Evolutionary conservation across 768 basidiomycete genomes (phyloP).

Genomic region (Suillus clintonianus): DNA sequence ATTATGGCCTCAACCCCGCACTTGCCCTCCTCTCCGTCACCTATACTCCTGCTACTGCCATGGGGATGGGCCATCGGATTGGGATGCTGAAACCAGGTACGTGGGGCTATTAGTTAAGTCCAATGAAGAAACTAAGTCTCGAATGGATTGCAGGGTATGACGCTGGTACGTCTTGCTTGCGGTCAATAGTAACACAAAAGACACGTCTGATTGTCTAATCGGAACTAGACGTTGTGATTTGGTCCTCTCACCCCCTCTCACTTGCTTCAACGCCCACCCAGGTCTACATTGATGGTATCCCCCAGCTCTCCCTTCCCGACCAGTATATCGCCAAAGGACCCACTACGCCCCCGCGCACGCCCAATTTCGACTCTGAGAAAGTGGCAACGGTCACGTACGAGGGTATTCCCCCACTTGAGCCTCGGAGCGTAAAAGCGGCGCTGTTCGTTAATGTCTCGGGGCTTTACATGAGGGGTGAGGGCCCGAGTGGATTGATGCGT

Average conservation of each 20-base stretch:
- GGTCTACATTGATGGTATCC: constrained; percentile 85
- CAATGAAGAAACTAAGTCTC: neutral
- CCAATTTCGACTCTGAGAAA: constrained; percentile 73
- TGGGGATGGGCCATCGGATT: constrained; percentile 76
- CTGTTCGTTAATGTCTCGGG: constrained; percentile 67
- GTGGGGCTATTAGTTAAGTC: neutral
- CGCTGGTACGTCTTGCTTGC: constrained; percentile 34
- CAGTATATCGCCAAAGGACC: constrained; percentile 39
- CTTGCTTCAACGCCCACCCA: constrained; percentile 74
- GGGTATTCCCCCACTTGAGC: constrained; percentile 72
- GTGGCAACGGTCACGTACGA: constrained; percentile 61
- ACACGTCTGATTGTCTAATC: neutral
- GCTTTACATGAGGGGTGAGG: constrained; percentile 38
- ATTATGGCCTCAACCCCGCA: constrained; percentile 60
- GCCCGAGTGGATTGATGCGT: constrained; percentile 25
- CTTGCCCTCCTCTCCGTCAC: constrained; percentile 68
- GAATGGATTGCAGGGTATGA: constrained; percentile 40
- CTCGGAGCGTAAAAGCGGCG: constrained; percentile 39
- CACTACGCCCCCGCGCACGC: constrained; percentile 50
- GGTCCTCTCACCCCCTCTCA: constrained; percentile 75
- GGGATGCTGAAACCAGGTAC: constrained; percentile 58
- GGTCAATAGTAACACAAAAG: neutral
- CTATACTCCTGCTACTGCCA: constrained; percentile 60
- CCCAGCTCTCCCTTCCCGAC: constrained; percentile 57
- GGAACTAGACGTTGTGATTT: constrained; percentile 63